Percentiles rank a stretch among this genome's conserved stretches.
phyloP scores from a whole-genome alignment of 495 filamentous ascomycete genomes.

The Lepidopterella palustris region DNA sequence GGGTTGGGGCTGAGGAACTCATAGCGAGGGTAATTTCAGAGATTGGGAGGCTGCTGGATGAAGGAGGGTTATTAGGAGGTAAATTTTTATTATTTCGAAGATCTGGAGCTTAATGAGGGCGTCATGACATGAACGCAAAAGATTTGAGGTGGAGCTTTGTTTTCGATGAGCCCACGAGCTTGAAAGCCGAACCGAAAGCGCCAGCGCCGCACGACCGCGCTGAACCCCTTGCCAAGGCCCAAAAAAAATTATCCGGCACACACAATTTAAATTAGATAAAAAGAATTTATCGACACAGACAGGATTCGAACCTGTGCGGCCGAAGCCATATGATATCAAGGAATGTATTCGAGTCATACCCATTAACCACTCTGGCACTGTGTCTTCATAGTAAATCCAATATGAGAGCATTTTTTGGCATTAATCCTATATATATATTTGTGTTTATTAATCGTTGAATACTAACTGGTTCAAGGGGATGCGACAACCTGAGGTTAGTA shows the following conservation, averaged over 20 bases:
- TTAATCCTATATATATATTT: too few relatives aligned
- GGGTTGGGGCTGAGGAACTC: background rate
- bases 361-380: conserved; percentile 8
- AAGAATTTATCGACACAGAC: background rate
- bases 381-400: background rate
- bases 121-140: too few relatives aligned
- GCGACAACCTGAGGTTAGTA: too few relatives aligned
- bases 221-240: too few relatives aligned
- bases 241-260: background rate
- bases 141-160: background rate
- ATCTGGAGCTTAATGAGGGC: too few relatives aligned
- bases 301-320: conserved; percentile 5
- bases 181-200: background rate
- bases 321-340: conserved; percentile 3
- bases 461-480: too few relatives aligned
- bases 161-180: background rate
- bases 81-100: too few relatives aligned
- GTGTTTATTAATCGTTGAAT: too few relatives aligned
- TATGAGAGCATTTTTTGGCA: background rate
- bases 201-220: background rate
- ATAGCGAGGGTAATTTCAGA: background rate
- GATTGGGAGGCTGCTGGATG: background rate
- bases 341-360: conserved; percentile 3
- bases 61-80: background rate
- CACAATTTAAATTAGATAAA: background rate